Base-by-base conservation (phyloP, 2,329 filamentous ascomycete genomes). In the Emydomyces testavorans region DNA sequence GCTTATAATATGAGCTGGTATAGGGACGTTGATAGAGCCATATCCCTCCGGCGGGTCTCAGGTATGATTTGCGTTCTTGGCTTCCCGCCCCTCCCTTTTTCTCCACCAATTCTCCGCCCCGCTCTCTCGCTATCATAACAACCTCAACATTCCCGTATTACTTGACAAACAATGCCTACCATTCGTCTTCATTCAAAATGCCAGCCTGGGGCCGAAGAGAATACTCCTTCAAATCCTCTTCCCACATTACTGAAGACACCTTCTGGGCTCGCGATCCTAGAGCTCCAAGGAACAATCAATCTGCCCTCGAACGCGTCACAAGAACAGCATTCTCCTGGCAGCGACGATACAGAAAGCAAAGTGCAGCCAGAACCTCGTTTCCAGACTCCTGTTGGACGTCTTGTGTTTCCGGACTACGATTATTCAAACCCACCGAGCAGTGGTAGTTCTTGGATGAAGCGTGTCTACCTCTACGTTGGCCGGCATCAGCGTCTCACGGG, bases 271-370 rank as follows among this genome's bases (percentile, higher is more conserved):
- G 90, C 90, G 15, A 74, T 98, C 38, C 73, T 98, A 49, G 92
- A 96, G 68, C 78, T 98, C 11, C 92, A 98, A 71, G 92, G 89
- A 52, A 86, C 79, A 11, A 82, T 98, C 67, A 90, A 93, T 64
- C 72, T 88, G 1, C 81, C 86, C 15, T 39, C 29, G 7, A 36
- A 16, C 6, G 53, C 67, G 1, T 55, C 62, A 24, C 57, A 54
- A n/a, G 54, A 63, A 21, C 53, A 61, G 18, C 41, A 60, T 4
- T 52, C 66, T 29, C 51, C 51, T 16, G 50, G 32, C 6, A 48
- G 50, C 5, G 32, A 44, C 15, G 42, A 53, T 10, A 23, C 49
- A 20, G 39, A 50, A 6, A 49, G 56, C 45, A 7, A 51, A 40
- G 41, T 49, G 31, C 41, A 48, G 20, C 36, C 52, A 2, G 16